Percentiles rank a stretch among this genome's conserved stretches.
Conservation (phyloP, 495 filamentous ascomycete genomes). For the Penicillium robsamsonii region DNA sequence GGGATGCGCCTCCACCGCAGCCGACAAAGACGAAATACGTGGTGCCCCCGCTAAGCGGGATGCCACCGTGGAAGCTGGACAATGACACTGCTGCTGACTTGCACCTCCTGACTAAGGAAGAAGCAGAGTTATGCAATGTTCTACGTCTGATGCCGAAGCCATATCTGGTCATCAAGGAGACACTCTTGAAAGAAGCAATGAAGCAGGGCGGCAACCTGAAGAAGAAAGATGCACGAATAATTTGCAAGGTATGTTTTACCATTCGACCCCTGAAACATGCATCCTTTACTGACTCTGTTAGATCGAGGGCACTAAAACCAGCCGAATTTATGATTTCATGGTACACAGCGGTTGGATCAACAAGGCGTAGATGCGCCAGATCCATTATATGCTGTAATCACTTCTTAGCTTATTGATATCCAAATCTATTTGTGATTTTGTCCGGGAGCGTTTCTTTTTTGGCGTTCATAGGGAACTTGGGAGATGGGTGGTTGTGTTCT, state of each 20-base stretch:
- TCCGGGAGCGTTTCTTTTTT: conserved; percentile 17
- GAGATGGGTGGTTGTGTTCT: conserved; percentile 11
- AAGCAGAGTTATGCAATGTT: conserved; percentile 78
- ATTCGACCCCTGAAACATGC: neutral
- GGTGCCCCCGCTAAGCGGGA: conserved; percentile 49
- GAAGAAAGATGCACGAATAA: conserved; percentile 79
- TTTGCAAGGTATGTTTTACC: conserved; percentile 53
- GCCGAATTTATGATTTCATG: conserved; percentile 89
- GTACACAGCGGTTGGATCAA: conserved; percentile 89
- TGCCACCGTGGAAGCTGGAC: conserved; percentile 65
- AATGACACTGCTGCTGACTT: conserved; percentile 75
- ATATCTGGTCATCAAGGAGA: conserved; percentile 90
- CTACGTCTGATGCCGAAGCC: conserved; percentile 86
- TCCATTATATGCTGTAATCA: conserved; percentile 3
- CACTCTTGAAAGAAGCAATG: conserved; percentile 80
- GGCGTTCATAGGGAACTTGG: conserved; percentile 19
- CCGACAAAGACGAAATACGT: conserved; percentile 48
- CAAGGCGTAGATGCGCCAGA: conserved; percentile 50
- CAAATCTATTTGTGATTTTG: conserved; percentile 16
- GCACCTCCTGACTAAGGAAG: conserved; percentile 82
- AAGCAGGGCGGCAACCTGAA: conserved; percentile 83
- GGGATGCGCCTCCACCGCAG: conserved; percentile 42
- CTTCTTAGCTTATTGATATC: conserved; percentile 21
- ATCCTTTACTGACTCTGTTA: conserved; percentile 24
- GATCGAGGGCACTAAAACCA: conserved; percentile 64